phyloP scores from a whole-genome alignment of 352 stramenopile species.

The Globisporangium takayamanum region DNA sequence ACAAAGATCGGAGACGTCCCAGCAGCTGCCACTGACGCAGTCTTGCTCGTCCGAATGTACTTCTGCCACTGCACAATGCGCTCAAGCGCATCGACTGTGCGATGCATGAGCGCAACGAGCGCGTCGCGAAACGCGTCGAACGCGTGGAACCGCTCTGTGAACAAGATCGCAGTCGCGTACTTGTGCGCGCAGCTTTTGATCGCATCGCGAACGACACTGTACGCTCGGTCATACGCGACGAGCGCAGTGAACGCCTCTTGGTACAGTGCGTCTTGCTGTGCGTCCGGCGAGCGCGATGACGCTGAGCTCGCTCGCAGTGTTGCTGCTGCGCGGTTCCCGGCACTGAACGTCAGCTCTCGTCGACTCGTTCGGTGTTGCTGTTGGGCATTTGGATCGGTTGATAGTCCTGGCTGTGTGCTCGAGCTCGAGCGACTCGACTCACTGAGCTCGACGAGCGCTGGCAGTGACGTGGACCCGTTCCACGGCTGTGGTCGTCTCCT shows the following conservation, averaged over 20 bases:
- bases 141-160: slow-evolving; percentile 52
- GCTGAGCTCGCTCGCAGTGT: slow-evolving; percentile 13
- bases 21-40: background rate
- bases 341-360: slow-evolving; percentile 11
- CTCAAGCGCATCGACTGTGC: slow-evolving; percentile 29
- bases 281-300: slow-evolving; percentile 4
- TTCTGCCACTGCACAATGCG: slow-evolving; percentile 30
- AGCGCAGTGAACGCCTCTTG: slow-evolving; percentile 20
- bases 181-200: slow-evolving; percentile 17
- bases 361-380: background rate
- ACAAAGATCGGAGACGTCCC: slow-evolving; percentile 24
- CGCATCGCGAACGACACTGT: slow-evolving; percentile 10
- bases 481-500: slow-evolving; percentile 22
- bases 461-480: slow-evolving; percentile 8
- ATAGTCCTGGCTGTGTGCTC: background rate
- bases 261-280: slow-evolving; percentile 24
- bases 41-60: background rate
- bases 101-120: slow-evolving; percentile 24
- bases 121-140: slow-evolving; percentile 40
- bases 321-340: slow-evolving; percentile 14
- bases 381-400: background rate
- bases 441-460: background rate
- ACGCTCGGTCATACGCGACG: slow-evolving; percentile 36
- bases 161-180: slow-evolving; percentile 39
- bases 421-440: background rate